Percentiles rank a stretch among this genome's conserved stretches.
Evolutionary conservation across 768 basidiomycete genomes (phyloP).

Genomic region (Suillus ampliporus): DNA sequence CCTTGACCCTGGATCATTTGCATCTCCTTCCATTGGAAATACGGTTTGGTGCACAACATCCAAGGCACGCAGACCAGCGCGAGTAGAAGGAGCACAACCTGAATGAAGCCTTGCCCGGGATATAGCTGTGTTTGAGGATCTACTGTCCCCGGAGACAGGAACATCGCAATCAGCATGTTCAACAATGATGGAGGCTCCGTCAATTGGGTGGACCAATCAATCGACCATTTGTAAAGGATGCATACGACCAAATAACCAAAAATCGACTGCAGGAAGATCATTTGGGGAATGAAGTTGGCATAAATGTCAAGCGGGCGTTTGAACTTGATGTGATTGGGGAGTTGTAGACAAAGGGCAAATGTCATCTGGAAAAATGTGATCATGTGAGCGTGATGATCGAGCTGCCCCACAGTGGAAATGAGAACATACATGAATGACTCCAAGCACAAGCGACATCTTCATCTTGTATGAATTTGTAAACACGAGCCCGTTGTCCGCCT

Average conservation of each 20-base stretch:
- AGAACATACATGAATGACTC: conserved; percentile 88
- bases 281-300: conserved; percentile 95
- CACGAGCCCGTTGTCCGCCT: conserved; percentile 86
- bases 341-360: conserved; percentile 94
- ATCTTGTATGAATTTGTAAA: conserved; percentile 99
- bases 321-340: conserved; percentile 95
- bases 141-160: conserved; percentile 86
- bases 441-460: conserved; percentile 98
- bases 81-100: conserved; percentile 75
- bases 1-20: conserved; percentile 82
- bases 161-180: conserved; percentile 97
- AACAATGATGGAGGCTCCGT: conserved; percentile 86
- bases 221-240: conserved; percentile 96
- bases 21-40: conserved; percentile 89
- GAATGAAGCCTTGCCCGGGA: conserved; percentile 85
- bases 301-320: conserved; percentile 86
- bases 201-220: conserved; percentile 82
- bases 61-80: conserved; percentile 93
- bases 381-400: conserved; percentile 13
- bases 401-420: conserved; percentile 3
- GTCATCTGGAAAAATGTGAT: conserved; percentile 76
- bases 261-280: conserved; percentile 96
- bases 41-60: conserved; percentile 93
- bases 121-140: conserved; percentile 75
- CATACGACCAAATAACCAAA: conserved; percentile 95